Evolutionary conservation across 1,284 basidiomycete species (phyloP).

Genomic region (Trichosporon sp.): DNA sequence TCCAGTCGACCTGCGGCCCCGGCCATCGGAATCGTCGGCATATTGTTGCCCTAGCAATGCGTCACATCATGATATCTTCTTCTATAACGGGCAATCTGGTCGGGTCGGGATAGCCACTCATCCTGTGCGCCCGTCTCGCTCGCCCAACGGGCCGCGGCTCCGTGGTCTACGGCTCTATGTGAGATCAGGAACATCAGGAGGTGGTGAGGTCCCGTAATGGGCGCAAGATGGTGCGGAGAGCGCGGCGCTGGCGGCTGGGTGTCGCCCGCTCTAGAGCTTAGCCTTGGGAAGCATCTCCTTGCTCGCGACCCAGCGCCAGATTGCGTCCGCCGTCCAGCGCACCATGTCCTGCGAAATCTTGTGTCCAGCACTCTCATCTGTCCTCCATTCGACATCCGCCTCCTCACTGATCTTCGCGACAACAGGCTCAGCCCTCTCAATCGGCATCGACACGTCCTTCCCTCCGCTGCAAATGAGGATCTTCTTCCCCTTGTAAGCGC

Average conservation of each 20-base stretch:
- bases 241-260: background rate
- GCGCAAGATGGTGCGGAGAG: background rate
- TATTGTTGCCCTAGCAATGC: too few species aligned
- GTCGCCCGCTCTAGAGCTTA: background rate
- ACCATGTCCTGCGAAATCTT: conserved; percentile 6
- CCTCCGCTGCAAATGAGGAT: conserved; percentile 62
- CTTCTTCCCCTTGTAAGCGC: conserved; percentile 60
- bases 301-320: conserved; percentile 6
- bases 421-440: conserved; percentile 4
- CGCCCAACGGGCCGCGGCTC: too few species aligned
- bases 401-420: background rate
- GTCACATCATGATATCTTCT: too few species aligned
- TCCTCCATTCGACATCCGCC: conserved; percentile 4
- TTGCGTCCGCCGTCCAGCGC: conserved; percentile 3
- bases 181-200: too few species aligned
- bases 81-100: too few species aligned
- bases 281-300: background rate
- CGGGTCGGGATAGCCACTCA: too few species aligned
- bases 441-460: conserved; percentile 42
- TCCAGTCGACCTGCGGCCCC: too few species aligned
- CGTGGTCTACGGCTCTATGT: too few species aligned
- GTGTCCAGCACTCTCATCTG: conserved; percentile 5
- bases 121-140: too few species aligned
- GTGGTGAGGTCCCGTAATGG: too few species aligned
- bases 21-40: too few species aligned